phyloP scores from a whole-genome alignment of 75 land plant species.

The Cunninghamia lanceolata region DNA sequence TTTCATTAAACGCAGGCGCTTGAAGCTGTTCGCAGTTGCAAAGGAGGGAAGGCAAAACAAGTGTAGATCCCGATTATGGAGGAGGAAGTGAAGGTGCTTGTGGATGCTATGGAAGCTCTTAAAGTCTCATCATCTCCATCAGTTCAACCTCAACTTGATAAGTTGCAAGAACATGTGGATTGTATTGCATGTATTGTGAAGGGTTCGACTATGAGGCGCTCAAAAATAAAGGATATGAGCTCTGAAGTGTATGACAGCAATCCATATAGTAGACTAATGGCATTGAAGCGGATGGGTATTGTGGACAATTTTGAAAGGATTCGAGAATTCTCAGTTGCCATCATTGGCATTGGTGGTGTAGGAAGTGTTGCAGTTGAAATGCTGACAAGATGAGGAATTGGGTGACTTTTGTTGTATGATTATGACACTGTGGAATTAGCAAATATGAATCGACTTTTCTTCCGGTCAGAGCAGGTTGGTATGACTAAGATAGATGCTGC shows the following conservation, averaged over 20 bases:
- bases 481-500: constrained; percentile 99
- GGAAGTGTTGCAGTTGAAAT: constrained; percentile 99
- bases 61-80: background rate
- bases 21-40: too few relatives aligned
- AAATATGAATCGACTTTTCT: constrained; percentile 95
- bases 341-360: constrained; percentile 95
- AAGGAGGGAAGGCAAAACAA: too few relatives aligned
- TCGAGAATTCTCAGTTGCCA: constrained; percentile 85
- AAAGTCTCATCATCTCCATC: background rate
- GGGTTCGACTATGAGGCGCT: constrained; percentile 28
- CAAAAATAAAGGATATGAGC: constrained; percentile 82
- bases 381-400: constrained; percentile 97
- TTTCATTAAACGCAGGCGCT: too few relatives aligned
- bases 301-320: constrained; percentile 83
- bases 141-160: background rate
- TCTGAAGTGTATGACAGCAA: constrained; percentile 61
- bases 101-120: background rate
- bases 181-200: too few relatives aligned
- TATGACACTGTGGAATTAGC: constrained; percentile 97
- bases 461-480: constrained; percentile 97
- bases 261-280: constrained; percentile 76
- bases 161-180: too few relatives aligned
- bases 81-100: background rate
- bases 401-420: constrained; percentile 89
- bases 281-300: constrained; percentile 90